Conservation (phyloP, 2,329 filamentous ascomycete species). For the Graphilbum ipis-grandicollis region DNA sequence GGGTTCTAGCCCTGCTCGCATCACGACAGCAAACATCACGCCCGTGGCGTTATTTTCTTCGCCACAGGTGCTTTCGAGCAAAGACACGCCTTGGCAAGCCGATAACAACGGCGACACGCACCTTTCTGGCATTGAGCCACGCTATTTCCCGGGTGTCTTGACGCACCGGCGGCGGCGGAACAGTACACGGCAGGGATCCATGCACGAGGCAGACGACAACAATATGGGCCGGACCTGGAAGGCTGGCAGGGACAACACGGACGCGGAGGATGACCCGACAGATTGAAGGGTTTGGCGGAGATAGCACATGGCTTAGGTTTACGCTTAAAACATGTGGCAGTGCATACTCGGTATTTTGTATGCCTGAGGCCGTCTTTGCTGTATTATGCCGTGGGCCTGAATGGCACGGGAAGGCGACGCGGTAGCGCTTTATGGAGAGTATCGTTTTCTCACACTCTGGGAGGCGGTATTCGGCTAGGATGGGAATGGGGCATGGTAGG, state of each 20-base stretch:
- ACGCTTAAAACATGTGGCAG: too few species aligned
- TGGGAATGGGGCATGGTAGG: too few species aligned
- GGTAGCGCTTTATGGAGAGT: too few species aligned
- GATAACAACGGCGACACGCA: slow-evolving; percentile 21
- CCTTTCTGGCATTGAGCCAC: slow-evolving; percentile 43
- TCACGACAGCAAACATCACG: neutral
- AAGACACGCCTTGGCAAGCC: slow-evolving; percentile 17
- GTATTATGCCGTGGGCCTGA: too few species aligned
- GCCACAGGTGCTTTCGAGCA: slow-evolving; percentile 7
- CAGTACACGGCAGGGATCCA: slow-evolving; percentile 21
- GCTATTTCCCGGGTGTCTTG: slow-evolving; percentile 56
- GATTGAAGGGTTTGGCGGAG: neutral
- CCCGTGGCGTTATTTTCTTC: slow-evolving; percentile 1
- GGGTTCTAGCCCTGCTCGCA: slow-evolving; percentile 5
- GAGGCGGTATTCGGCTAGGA: too few species aligned
- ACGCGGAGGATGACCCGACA: neutral
- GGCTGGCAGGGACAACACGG: neutral
- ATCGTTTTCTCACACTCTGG: too few species aligned
- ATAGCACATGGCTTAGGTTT: too few species aligned
- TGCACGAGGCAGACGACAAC: slow-evolving; percentile 19
- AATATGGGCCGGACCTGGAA: neutral
- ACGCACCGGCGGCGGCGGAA: slow-evolving; percentile 28
- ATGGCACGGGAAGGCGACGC: too few species aligned
- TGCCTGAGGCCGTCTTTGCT: too few species aligned
- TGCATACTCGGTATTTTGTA: too few species aligned